Evolutionary conservation across 1,284 basidiomycete species (phyloP), one percentile per base, ranked within the genome.

Genomic region (Rhodotorula glutinis): DNA sequence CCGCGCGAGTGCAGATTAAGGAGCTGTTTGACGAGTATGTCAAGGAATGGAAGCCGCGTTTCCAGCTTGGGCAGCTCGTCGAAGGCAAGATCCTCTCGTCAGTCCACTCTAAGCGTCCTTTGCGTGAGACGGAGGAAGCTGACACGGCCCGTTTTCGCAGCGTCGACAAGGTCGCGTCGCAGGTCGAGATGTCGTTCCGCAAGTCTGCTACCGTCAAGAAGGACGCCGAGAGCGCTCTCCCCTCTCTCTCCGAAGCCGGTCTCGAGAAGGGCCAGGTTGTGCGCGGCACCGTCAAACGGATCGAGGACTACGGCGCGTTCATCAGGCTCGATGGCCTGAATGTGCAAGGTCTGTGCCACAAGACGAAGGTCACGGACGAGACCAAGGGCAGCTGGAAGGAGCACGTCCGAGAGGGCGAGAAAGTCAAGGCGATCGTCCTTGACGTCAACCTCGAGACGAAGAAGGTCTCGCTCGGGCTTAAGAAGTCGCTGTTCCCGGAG

Each of bases 231-330:
- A 88, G 89, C 21, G 81, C 82, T 41, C 85, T 94, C 57, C 90
- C 88, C 78, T 86, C 84, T 71, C 57, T 68, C 40, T 40, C 23
- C 29, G 62, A 68, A n/a, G 51, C 71, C 14, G 74, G 75, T 43
- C 75, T 78, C 53, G 64, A 67, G 43, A 75, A 71, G 33, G 80
- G 80, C 2, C 76, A 81, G 54, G 77, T 79, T 69, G 75, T 81
- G 47, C 67, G 70, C 40, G 79, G 77, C 25, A 73, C 75, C 53
- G 70, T 81, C 53, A 76, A 78, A 62, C 75, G 74, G 47, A 83
- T 94, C 16, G 90, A 93, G 78, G 85, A 87, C 46, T 98, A 91
- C 76, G 96, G 96, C 23, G 83, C 97, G 47, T 98, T 98, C 81
- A 86, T 99, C 61, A 85, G 89, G 77, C 88, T 98, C 52, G 86